Conservation (phyloP, 176 grass and related monocot species). For the Avena sativa region DNA sequence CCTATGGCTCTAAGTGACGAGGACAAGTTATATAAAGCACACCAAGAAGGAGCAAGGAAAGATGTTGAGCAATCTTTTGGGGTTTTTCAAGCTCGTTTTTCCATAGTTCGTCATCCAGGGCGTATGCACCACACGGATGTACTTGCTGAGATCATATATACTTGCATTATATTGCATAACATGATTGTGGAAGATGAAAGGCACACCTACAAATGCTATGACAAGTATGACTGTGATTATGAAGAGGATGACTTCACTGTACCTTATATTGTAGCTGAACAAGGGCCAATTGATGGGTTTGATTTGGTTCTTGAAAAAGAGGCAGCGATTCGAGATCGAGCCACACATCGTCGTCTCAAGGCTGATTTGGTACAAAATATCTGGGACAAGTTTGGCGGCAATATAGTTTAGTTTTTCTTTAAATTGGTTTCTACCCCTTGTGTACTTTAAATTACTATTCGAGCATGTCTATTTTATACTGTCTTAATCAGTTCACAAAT, state of each 20-base stretch:
- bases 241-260: not conserved
- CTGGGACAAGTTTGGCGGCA: not conserved
- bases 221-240: not conserved
- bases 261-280: not conserved
- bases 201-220: not conserved
- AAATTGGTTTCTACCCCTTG: no score
- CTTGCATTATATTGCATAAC: slow-evolving; percentile 6
- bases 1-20: not conserved
- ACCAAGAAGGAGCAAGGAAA: not conserved
- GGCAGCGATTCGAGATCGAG: not conserved
- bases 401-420: not conserved
- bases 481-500: no score
- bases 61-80: not conserved
- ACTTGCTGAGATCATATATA: not conserved
- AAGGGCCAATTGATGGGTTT: slow-evolving; percentile 7
- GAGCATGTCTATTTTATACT: no score
- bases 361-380: not conserved
- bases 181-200: not conserved
- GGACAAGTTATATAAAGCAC: not conserved
- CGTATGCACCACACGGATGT: not conserved
- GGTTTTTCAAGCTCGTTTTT: not conserved
- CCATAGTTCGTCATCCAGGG: not conserved
- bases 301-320: not conserved
- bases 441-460: no score
- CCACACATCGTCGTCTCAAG: not conserved